Base-by-base conservation (phyloP, 2,329 filamentous ascomycete species). In the Verticillium klebahnii region DNA sequence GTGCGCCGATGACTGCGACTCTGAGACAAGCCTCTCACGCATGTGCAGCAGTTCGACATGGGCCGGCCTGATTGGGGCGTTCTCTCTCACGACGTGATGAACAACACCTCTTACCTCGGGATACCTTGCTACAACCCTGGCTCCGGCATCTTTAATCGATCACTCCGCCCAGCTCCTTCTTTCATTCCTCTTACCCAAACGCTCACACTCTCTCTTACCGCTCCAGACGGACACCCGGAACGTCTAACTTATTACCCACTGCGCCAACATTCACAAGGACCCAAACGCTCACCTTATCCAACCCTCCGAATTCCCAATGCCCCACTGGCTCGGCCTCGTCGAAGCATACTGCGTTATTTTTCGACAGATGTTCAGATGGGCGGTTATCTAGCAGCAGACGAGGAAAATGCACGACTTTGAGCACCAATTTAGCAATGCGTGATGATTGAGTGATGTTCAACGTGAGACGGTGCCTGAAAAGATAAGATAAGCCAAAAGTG, bases 371-470 rank as follows among this genome's bases (percentile, higher is more conserved):
- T 65, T 64, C 68, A 68, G 66, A 66, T 67, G 62, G 64, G 67
- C 29, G 59, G 62, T 60, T 67, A 68, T 67, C 66, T 70, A 69
- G 68, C 64, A 67, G 58, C 65, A 66, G 64, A 68, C 63, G 61
- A 64, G 64, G 34, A 64, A 69, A 69, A 65, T 66, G 63, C 59
- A 61, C 64, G 64, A 64, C 63, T 60, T 50, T 34, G 58, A 56
- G 58, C 58, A 31, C 29, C 25, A n/a, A 6, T 29, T n/a, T 14
- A 50, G n/a, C 17, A 15, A 45, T 19, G 2, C 15, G 37, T 40
- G 17, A 40, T 12, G 11, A 4, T n/a, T 50, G 45, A 50, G 11
- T 50, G n/a, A 50, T 11, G 45, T 50, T 11, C 23, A 7, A 23
- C 19, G 8, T 50, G 45, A n/a, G 45, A 50, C 3, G 11, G n/a